Evolutionary conservation across 2,329 filamentous ascomycete genomes (phyloP), one percentile per base, ranked within the genome.

Genomic region (Cucurbitaria berberidis): DNA sequence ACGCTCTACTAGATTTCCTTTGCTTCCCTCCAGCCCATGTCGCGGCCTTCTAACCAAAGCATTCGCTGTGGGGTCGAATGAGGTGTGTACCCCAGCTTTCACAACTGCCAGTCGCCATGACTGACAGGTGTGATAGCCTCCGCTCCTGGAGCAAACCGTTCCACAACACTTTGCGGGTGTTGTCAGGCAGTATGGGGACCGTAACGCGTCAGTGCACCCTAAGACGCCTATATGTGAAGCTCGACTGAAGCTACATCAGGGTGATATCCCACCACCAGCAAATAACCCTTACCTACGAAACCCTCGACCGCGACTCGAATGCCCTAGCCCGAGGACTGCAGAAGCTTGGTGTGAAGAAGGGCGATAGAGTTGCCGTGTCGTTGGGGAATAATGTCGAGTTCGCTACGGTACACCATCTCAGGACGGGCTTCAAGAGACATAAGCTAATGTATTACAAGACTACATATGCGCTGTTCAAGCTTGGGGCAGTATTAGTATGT

Each of bases 391-490:
- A 86, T 36, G 80, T 88, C 63, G 92, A 96, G 74, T 93, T 91
- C 72, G 91, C 90, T 3, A 87, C 88, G 44, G 82, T 95, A 74
- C 67, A 80, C 22, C 43, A 44, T 22, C 29, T 15, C 24, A 26
- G 4, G 10, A 15, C 5, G 29, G 9, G 7, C 10, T 1, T 19
- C 9, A 11, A 16, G n/a, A n/a, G 24, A 36, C 4, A 18, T 15
- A 4, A 38, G 43, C 59, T 67, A 42, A 67, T 56, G 66, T 27
- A 8, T 49, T 30, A 10, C 9, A 38, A 75, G 82, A 73, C 75
- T 18, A 93, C 89, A 5, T 98, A 98, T 76, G 93, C 93, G 0
- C 75, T 95, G 48, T 96, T 93, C 80, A 98, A 98, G 76, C 83
- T 98, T 9, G 95, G 95, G n/a, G 93, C 91, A 21, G 85, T 98